A percentile compares a stretch with the other conserved stretches of the same genome.
Evolutionary conservation across 192 early-diverging fungal species (phyloP).

Genomic region (Coemansia sp.): DNA sequence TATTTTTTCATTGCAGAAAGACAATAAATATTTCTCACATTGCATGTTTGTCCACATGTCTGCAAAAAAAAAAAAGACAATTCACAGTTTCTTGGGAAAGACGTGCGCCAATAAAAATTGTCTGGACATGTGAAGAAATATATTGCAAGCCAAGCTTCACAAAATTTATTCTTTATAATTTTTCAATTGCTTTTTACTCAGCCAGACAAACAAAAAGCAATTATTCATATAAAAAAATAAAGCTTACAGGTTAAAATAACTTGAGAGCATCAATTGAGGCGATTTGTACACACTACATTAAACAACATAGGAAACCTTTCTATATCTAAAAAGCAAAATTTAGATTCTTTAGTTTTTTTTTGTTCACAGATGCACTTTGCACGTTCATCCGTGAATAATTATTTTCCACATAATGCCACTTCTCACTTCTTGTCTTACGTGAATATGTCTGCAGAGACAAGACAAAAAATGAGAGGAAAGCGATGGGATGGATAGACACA

Average conservation of each 20-base stretch:
- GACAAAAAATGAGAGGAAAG: background rate
- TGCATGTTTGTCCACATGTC: background rate
- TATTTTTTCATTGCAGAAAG: background rate
- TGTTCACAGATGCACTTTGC: background rate
- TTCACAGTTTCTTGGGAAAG: background rate
- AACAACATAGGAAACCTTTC: background rate
- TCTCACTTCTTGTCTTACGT: background rate
- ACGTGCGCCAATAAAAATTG: background rate
- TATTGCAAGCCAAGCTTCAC: background rate
- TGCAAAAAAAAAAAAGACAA: background rate
- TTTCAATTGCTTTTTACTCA: background rate
- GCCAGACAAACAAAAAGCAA: too few species aligned
- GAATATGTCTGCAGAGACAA: background rate
- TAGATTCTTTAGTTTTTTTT: background rate
- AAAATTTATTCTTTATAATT: slow-evolving; percentile 1
- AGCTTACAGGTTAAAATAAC: background rate
- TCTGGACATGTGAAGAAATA: background rate
- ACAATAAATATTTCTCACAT: background rate
- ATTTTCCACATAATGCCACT: background rate
- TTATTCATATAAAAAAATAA: too few species aligned
- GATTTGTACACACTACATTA: background rate
- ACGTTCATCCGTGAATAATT: background rate
- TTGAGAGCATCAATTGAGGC: background rate
- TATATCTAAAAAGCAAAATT: background rate
- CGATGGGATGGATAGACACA: background rate